phyloP scores from a whole-genome alignment of 441 rosid species.

The Gossypium schwendimanii region DNA sequence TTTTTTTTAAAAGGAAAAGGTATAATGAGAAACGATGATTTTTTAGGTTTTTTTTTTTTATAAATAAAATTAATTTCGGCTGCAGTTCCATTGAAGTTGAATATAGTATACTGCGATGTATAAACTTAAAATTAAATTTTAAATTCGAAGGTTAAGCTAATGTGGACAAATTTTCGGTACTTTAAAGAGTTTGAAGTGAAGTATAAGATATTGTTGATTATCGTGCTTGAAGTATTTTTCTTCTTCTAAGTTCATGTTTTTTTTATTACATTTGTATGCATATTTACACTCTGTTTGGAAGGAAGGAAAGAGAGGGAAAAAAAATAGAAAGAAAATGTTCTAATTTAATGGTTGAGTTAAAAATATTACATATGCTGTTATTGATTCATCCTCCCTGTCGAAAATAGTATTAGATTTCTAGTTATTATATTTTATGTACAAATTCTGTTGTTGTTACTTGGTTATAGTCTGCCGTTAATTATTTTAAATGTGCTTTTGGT shows the following conservation, averaged over 20 bases:
- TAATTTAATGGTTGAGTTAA: background rate
- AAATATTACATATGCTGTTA: background rate
- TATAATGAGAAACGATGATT: background rate
- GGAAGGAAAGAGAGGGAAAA: background rate
- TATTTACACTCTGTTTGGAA: background rate
- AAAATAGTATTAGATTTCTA: background rate
- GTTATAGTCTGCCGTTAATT: background rate
- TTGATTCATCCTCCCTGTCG: too few species aligned
- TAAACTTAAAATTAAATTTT: background rate
- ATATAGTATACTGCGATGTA: background rate
- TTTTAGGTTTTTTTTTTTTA: background rate
- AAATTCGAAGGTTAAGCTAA: background rate
- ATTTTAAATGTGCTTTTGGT: background rate
- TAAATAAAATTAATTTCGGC: background rate
- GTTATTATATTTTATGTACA: background rate
- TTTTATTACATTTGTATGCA: background rate
- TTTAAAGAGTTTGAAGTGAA: constrained; percentile 1
- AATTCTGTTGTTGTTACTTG: background rate
- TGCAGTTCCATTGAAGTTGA: background rate
- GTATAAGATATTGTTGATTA: background rate
- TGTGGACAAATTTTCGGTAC: background rate
- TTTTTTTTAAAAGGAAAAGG: background rate
- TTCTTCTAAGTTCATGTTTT: background rate
- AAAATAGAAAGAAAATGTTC: background rate
- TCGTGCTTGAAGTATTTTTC: background rate